phyloP scores from a whole-genome alignment of 768 basidiomycete species.

The Udeniomyces megalosporus region DNA sequence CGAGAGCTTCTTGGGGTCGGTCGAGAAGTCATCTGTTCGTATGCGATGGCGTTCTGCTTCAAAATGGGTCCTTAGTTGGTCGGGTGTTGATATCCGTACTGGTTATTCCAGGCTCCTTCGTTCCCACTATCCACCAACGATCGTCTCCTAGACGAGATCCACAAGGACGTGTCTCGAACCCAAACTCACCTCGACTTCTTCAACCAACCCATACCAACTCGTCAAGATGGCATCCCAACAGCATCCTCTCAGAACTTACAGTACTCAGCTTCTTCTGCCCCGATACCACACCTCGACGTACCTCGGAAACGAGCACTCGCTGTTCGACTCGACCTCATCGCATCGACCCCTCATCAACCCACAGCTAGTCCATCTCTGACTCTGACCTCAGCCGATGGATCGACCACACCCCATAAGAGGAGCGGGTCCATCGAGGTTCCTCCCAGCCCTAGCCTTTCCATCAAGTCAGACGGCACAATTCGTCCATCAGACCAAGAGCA shows the following conservation, averaged over 20 bases:
- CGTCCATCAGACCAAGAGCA: not conserved
- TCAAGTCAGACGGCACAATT: not conserved
- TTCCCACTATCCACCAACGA: constrained; percentile 14
- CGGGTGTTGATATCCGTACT: not conserved
- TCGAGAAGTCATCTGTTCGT: not conserved
- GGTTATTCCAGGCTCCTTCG: not conserved
- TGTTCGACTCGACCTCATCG: not conserved
- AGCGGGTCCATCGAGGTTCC: not conserved
- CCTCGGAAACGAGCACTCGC: not conserved
- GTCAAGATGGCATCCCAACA: not conserved
- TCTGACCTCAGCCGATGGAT: too few species aligned
- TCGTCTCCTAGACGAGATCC: constrained; percentile 18
- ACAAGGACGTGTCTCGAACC: constrained; percentile 20
- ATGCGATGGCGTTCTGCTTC: not conserved
- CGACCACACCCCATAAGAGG: too few species aligned
- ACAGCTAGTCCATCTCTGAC: not conserved
- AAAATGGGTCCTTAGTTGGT: not conserved
- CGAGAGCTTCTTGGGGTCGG: not conserved
- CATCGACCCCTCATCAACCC: not conserved
- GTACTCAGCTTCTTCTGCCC: not conserved
- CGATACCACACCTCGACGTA: too few species aligned
- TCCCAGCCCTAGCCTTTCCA: not conserved
- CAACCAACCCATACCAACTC: constrained; percentile 2
- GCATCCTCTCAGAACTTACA: too few species aligned
- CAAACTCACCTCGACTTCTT: constrained; percentile 20